Evolutionary conservation across 306 rosid genomes (phyloP).

Genomic region (Prunus mira): DNA sequence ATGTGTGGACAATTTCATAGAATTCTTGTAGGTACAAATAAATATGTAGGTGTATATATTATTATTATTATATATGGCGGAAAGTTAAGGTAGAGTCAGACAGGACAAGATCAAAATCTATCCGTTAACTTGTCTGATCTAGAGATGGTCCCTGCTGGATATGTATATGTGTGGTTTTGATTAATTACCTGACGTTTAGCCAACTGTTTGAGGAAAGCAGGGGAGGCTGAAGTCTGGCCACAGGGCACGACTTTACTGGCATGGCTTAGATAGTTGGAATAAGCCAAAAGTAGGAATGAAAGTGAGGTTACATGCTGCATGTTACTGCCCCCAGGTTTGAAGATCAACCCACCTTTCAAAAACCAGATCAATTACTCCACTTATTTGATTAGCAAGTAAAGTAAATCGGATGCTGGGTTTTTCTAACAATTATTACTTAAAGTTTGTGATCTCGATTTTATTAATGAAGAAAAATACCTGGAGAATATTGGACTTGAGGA

Average conservation of each 20-base stretch:
- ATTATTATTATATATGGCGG: neutral
- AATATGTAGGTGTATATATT: too few relatives aligned
- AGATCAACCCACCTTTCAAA: conserved; percentile 77
- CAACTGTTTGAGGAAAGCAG: conserved; percentile 62
- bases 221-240: conserved; percentile 67
- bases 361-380: neutral
- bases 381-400: neutral
- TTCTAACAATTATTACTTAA: too few relatives aligned
- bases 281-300: conserved; percentile 75
- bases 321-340: conserved; percentile 96
- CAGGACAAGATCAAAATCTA: conserved; percentile 30
- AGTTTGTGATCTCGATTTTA: too few relatives aligned
- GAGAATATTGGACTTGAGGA: conserved; percentile 91
- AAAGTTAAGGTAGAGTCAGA: neutral
- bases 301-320: conserved; percentile 98
- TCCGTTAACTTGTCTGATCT: conserved; percentile 53
- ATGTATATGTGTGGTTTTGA: neutral
- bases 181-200: conserved; percentile 74
- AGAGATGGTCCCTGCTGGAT: conserved; percentile 1
- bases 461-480: conserved; percentile 44
- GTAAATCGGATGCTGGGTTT: neutral
- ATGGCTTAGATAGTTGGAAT: conserved; percentile 90
- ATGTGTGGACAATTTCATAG: conserved; percentile 4
- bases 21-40: neutral
- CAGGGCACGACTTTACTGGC: conserved; percentile 84